Base-by-base conservation (phyloP, 805 yeast genomes). In the Nakazawaea laoshanensis region DNA sequence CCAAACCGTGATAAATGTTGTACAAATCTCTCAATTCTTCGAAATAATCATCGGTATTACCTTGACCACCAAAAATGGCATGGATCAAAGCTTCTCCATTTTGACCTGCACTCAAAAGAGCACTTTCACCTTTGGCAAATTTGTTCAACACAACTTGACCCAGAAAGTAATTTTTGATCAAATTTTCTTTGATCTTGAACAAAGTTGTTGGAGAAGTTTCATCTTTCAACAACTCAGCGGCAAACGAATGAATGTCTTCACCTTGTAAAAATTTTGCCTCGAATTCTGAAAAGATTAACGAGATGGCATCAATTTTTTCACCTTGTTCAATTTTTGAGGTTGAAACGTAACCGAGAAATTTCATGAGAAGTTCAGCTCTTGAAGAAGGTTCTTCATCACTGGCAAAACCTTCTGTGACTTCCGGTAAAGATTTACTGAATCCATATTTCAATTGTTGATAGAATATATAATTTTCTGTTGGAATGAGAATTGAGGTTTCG, bases 31-130 rank as follows among this genome's bases (percentile, higher is more conserved):
- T 77, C 54, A 92, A 73, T 66, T 92, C 99, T 55, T 88, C 96
- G 48, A 92, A 92, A 66, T 86, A 92, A 56, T 92, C 96, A 54
- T 92, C 97, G 33, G 94, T 79, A 65, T 86, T 89, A 61, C 99
- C 99, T 67, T 92, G 99, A 51, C 99, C 99, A 55, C 99, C 98
- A 50, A 89, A 92, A 46, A 92, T 77, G 42, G 96, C 95, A 39
- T 71, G 75, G 36, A 88, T 59, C 40, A 68, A 65, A 28, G 88
- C 84, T 32, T 68, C 59, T 26, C 67, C 61, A 38, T 67, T 65
- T 32, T 63, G 52, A n/a, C 71, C 72, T 32, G 82, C 75, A 41
- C 75, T 67, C 54, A 86, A 69, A 38, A 89, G 67, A 32, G 81
- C 77, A 4, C 35, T 31, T 18, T 32, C 21, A 15, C 30, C 7